A percentile compares a stretch with the other conserved stretches of the same genome.
Conservation (phyloP, 2,329 filamentous ascomycete species). For the Zasmidium cellare region DNA sequence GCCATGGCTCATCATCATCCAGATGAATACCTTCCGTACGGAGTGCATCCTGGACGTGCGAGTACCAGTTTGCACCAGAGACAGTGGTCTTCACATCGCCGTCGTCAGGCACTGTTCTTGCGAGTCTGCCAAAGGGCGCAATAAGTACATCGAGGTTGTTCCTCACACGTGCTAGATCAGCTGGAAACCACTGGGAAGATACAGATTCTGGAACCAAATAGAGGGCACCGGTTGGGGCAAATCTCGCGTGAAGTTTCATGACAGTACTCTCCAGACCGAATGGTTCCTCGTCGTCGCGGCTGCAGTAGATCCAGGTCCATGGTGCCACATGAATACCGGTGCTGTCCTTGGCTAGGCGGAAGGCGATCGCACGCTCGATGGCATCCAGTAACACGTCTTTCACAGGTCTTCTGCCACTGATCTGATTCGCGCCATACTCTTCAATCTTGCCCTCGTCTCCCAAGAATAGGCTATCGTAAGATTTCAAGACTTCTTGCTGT, state of each 20-base stretch:
- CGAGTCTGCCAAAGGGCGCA: slow-evolving; percentile 17
- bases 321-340: slow-evolving; percentile 14
- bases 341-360: slow-evolving; percentile 14
- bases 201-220: slow-evolving; percentile 17
- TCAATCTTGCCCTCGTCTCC: slow-evolving; percentile 7
- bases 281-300: neutral
- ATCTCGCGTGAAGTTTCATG: slow-evolving; percentile 17
- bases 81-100: neutral
- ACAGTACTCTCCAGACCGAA: slow-evolving; percentile 6
- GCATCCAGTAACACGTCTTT: slow-evolving; percentile 26
- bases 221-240: slow-evolving; percentile 12
- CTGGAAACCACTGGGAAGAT: slow-evolving; percentile 6
- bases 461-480: neutral
- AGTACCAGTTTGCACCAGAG: slow-evolving; percentile 13
- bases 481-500: neutral
- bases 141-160: slow-evolving; percentile 8
- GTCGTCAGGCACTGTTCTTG: neutral
- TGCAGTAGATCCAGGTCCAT: slow-evolving; percentile 24
- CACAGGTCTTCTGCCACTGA: neutral
- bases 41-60: slow-evolving; percentile 8
- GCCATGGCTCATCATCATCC: slow-evolving; percentile 15
- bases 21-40: slow-evolving; percentile 16
- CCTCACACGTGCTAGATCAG: neutral
- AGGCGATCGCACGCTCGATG: slow-evolving; percentile 21
- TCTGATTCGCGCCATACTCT: neutral